Base-by-base conservation (phyloP, 2,329 filamentous ascomycete species). In the Akanthomyces lecanii region DNA sequence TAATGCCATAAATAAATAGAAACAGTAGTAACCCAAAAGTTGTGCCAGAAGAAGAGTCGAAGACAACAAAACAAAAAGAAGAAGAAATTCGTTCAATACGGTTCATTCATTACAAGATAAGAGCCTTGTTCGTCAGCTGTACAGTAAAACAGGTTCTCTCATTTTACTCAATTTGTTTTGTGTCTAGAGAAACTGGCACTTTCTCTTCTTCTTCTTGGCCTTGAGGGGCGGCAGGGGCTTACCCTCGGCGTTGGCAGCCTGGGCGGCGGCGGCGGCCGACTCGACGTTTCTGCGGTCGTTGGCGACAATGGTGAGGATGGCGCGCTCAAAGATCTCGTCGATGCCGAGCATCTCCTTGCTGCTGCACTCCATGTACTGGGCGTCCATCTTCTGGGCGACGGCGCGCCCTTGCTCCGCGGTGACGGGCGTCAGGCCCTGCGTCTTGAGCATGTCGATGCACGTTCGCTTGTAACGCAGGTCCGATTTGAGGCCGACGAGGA, bases 371-470 rank as follows among this genome's bases (percentile, higher is more conserved):
- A 97, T 94, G 80, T 99, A 99, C 72, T 88, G 84, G 14, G 95
- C 95, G 66, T 88, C 88, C 95, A 99, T 99, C 79, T 94, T 95
- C 72, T 89, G 85, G 62, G 95, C 93, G 30, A 99, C 93, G 10
- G 86, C 84, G 73, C 89, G 85, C 66, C 94, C 95, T 77, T 99
- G 94, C 70, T 96, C 91, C 57, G 88, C 87, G 1, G 93, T 97
- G 55, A 99, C 94, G 5, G 95, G 95, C 2, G 94, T 98, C 64
- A 99, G 85, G 54, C 95, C 95, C 76, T 99, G 95, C 18, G 94
- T 97, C 80, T 96, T 97, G 78, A 99, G 91, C 75, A 99, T 92
- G 75, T 99, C 95, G 77, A 98, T 97, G 78, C 95, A 98, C 59
- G 92, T 94, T 77, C 91, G 89, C 83, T 98, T 98, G 79, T 89